Base-by-base conservation (phyloP, 2,329 filamentous ascomycete species). In the Paraconiothyrium sp. region DNA sequence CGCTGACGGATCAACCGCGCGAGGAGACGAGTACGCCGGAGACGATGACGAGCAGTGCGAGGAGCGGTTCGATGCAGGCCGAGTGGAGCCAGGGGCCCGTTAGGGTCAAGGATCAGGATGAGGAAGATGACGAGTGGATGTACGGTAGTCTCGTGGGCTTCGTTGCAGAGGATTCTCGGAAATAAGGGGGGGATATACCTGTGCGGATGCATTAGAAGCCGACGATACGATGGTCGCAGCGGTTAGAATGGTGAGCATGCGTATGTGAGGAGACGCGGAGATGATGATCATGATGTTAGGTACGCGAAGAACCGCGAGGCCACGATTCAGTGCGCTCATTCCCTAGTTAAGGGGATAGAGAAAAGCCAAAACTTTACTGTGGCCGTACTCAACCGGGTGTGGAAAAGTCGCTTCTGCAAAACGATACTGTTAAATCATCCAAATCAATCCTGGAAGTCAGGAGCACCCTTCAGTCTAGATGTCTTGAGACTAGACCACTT, bases 71-170 rank as follows among this genome's bases (percentile, higher is more conserved):
- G 14, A 5, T 16, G 2, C 27, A 37, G 16, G 1, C 8, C 6
- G 37, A 46, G 39, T n/a, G 27, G 30, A 41, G 44, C 2, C 30
- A 35, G 49, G 10, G 22, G 32, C 30, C 30, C n/a, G n/a, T 4
- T 4, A 27, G 20, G 48, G 41, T 39, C 13, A 56, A 39, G 43
- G 30, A 46, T 13, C n/a, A 49, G n/a, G 57, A 34, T 1, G 41
- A 46, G 49, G 49, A 48, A 9, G 22, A 59, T 37, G 57, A 59
- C 16, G 57, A 58, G 13, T 59, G 57, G 57, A 54, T 54, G 39
- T 59, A 22, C 30, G 57, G 57, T 16, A 49, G 57, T 11, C 46
- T 55, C 27, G 46, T 34, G 27, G n/a, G 9, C 16, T 59, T 59
- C 16, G 57, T 49, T 2, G 52, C 39, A 30, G 37, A 54, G 13